phyloP scores from a whole-genome alignment of 306 rosid genomes.

The Acacia crassicarpa region DNA sequence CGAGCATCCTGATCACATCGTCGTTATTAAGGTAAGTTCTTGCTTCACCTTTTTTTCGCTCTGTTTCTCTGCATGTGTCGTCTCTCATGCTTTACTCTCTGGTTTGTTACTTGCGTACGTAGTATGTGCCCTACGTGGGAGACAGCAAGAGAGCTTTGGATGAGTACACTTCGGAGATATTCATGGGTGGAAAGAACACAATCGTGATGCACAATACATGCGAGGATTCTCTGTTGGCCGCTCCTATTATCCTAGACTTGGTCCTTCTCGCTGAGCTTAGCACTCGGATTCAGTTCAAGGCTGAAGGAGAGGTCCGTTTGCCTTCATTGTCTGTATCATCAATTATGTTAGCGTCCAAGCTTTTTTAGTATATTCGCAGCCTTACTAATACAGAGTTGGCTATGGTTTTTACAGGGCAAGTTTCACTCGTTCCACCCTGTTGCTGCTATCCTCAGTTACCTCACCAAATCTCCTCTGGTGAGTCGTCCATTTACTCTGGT shows the following conservation, averaged over 20 bases:
- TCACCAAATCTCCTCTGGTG: conserved; percentile 96
- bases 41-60: neutral
- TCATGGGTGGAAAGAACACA: conserved; percentile 95
- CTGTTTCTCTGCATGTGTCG: neutral
- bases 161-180: conserved; percentile 97
- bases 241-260: conserved; percentile 94
- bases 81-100: neutral
- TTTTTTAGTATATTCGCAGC: neutral
- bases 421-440: conserved; percentile 98
- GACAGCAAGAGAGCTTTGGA: conserved; percentile 99
- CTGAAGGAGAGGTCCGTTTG: conserved; percentile 79
- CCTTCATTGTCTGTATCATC: neutral
- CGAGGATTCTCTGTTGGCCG: conserved; percentile 98
- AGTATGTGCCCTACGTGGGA: conserved; percentile 96
- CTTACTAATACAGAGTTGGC: neutral
- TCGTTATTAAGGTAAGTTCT: conserved; percentile 79
- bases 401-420: conserved; percentile 64
- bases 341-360: neutral
- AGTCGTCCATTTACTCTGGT: conserved; percentile 29
- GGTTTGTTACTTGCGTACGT: conserved; percentile 28
- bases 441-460: conserved; percentile 91
- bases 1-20: conserved; percentile 98
- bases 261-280: conserved; percentile 99
- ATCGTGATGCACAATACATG: conserved; percentile 98
- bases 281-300: conserved; percentile 83